A percentile compares a stretch with the other conserved stretches of the same genome.
phyloP scores from a whole-genome alignment of 305 asterid genomes.

The Fraxinus platypoda region DNA sequence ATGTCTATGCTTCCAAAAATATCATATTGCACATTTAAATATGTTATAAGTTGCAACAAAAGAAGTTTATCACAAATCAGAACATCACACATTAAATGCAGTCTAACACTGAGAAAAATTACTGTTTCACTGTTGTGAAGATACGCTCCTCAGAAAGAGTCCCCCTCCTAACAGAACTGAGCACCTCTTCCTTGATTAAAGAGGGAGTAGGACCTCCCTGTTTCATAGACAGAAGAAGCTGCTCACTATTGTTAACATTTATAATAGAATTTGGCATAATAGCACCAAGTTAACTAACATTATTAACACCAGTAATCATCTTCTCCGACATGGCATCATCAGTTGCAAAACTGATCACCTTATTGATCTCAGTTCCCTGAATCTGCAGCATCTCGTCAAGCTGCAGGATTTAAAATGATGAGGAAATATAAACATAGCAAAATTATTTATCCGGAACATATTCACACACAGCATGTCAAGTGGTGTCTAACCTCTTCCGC shows the following conservation, averaged over 20 bases:
- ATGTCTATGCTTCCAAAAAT: background rate
- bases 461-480: background rate
- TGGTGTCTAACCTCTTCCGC: conserved; percentile 60
- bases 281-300: conserved; percentile 33
- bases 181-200: background rate
- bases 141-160: background rate
- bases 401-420: conserved; percentile 14
- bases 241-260: background rate
- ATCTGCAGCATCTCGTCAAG: conserved; percentile 88
- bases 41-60: background rate
- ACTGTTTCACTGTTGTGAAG: background rate
- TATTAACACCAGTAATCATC: conserved; percentile 73
- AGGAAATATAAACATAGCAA: background rate
- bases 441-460: background rate
- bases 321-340: conserved; percentile 76
- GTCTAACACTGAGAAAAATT: background rate
- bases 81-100: background rate
- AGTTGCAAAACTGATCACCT: conserved; percentile 80
- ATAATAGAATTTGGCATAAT: background rate
- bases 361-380: conserved; percentile 82
- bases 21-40: background rate
- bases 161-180: background rate
- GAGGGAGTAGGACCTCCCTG: background rate
- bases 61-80: background rate
- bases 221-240: background rate